These are phyloP conservation scores for Botryotinia narcissicola DNA, from an alignment of 2,329 filamentous ascomycete genomes.

Conservation along the genomic window DNA sequence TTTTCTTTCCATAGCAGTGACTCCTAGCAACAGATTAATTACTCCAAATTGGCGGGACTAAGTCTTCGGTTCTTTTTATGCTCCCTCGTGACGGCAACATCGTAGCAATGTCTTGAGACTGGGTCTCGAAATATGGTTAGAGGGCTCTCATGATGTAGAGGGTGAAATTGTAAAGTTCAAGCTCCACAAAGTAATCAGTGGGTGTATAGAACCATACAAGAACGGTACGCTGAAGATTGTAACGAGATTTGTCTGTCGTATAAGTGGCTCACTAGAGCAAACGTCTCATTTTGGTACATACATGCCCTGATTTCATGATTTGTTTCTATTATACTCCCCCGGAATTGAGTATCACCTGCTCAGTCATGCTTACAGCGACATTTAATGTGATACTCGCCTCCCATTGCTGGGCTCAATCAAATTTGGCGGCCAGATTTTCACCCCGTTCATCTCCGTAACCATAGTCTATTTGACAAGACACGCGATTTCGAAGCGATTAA, in stretches of 20 bases:
- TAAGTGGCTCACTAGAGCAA: background rate
- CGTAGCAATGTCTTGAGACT: background rate
- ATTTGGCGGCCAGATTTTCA: background rate
- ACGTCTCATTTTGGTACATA: background rate
- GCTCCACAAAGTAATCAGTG: background rate
- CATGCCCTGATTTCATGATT: background rate
- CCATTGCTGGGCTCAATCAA: background rate
- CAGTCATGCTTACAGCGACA: background rate
- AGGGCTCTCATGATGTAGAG: background rate
- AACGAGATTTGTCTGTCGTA: background rate
- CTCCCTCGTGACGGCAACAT: background rate
- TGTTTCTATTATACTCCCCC: background rate
- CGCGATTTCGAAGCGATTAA: background rate
- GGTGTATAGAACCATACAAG: background rate
- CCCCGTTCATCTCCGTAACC: background rate
- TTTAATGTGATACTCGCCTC: background rate
- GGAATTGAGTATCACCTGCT: background rate
- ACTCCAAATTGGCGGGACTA: background rate
- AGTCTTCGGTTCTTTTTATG: background rate
- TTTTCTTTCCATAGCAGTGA: background rate
- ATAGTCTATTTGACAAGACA: background rate
- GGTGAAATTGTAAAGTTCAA: background rate
- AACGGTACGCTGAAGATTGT: background rate
- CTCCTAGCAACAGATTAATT: background rate
- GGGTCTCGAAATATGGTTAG: background rate